Conservation (phyloP, 495 filamentous ascomycete genomes). For the Rostrohypoxylon terebratum region DNA sequence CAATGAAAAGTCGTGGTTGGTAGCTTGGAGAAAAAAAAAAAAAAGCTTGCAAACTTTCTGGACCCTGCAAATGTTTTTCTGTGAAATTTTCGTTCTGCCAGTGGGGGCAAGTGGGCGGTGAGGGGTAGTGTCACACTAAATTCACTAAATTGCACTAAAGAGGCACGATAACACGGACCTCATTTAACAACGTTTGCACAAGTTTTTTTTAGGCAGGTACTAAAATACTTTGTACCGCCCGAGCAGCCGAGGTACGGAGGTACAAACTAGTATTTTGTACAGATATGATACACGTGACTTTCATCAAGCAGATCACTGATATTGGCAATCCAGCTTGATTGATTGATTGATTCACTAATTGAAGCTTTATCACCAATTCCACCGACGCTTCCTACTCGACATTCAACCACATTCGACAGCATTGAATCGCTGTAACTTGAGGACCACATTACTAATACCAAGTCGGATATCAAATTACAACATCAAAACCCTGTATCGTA, state of each 20-base stretch:
- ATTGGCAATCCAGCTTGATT: not conserved
- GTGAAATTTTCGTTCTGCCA: constrained; percentile 47
- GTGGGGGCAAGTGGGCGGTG: constrained; percentile 50
- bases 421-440: constrained; percentile 11
- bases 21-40: constrained; percentile 37
- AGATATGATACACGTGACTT: not conserved
- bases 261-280: not conserved
- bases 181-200: not conserved
- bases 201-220: not conserved
- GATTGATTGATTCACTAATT: constrained; percentile 19
- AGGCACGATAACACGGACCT: constrained; percentile 17
- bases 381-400: constrained; percentile 19
- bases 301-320: constrained; percentile 5
- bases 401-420: constrained; percentile 18
- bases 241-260: not conserved
- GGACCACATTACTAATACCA: not conserved
- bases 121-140: constrained; percentile 13
- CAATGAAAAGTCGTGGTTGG: constrained; percentile 33
- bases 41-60: not conserved
- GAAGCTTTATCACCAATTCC: constrained; percentile 37
- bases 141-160: not conserved
- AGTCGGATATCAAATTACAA: not conserved
- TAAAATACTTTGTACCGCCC: not conserved
- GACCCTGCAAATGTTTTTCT: constrained; percentile 16
- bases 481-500: constrained; percentile 12